Conservation (phyloP, 306 rosid species). For the Lathyrus tuberosus region DNA sequence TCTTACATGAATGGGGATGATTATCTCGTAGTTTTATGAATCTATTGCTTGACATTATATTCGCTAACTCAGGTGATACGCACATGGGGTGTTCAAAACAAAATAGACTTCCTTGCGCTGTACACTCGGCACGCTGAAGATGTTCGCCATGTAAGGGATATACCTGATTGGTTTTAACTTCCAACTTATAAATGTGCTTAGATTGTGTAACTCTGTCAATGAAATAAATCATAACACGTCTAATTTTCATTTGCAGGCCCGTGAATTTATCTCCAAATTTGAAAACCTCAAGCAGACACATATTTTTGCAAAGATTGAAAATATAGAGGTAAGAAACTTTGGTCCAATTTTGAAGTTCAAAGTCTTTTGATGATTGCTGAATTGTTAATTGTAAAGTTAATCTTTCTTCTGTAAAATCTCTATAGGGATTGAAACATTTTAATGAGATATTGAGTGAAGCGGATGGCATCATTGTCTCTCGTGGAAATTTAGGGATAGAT, state of each 20-base stretch:
- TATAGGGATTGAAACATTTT: slow-evolving; percentile 75
- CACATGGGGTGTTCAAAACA: slow-evolving; percentile 86
- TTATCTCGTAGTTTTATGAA: slow-evolving; percentile 31
- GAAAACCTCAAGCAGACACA: slow-evolving; percentile 74
- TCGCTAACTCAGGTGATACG: slow-evolving; percentile 65
- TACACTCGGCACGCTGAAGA: slow-evolving; percentile 85
- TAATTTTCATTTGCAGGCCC: slow-evolving; percentile 63
- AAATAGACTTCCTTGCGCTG: slow-evolving; percentile 76
- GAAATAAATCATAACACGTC: not conserved
- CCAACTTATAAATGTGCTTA: slow-evolving; percentile 14
- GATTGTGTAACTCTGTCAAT: not conserved
- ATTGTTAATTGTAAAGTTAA: slow-evolving; percentile 32
- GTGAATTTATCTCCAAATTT: slow-evolving; percentile 45
- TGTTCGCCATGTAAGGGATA: slow-evolving; percentile 71
- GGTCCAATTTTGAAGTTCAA: slow-evolving; percentile 13
- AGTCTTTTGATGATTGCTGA: slow-evolving; percentile 1
- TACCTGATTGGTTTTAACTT: slow-evolving; percentile 26
- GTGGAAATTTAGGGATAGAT: slow-evolving; percentile 91
- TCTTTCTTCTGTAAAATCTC: slow-evolving; percentile 32
- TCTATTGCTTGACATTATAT: slow-evolving; percentile 26
- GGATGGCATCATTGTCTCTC: slow-evolving; percentile 78
- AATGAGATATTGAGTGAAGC: slow-evolving; percentile 89
- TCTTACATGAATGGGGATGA: not conserved
- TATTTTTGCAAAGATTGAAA: slow-evolving; percentile 82
- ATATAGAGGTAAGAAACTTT: slow-evolving; percentile 60